A percentile compares a stretch with the other conserved stretches of the same genome.
phyloP scores from a whole-genome alignment of 352 stramenopile species.

The Poterioochromonas sp. region DNA sequence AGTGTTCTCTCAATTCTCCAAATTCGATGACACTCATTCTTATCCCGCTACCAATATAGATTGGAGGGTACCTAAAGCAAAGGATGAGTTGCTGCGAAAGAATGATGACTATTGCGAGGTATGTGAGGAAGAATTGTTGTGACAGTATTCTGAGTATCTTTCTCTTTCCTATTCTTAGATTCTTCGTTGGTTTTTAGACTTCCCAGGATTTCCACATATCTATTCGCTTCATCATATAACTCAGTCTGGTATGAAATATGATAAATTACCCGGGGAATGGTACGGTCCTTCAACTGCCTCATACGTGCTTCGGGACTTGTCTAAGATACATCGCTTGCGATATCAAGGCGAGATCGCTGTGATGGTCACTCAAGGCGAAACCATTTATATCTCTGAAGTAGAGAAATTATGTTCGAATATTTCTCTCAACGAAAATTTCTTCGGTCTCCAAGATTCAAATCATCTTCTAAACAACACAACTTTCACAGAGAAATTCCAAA shows the following conservation, averaged over 20 bases:
- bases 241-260: slow-evolving; percentile 48
- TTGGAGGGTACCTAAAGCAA: slow-evolving; percentile 37
- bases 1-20: background rate
- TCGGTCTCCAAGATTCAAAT: background rate
- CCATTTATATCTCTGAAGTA: slow-evolving; percentile 33
- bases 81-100: slow-evolving; percentile 36
- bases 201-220: slow-evolving; percentile 54
- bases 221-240: slow-evolving; percentile 83
- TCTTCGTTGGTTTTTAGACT: slow-evolving; percentile 70
- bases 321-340: background rate
- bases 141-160: background rate
- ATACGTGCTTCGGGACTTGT: slow-evolving; percentile 54
- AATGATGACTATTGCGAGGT: slow-evolving; percentile 19
- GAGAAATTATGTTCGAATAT: slow-evolving; percentile 15
- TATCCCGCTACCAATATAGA: slow-evolving; percentile 17
- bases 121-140: background rate
- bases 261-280: slow-evolving; percentile 58
- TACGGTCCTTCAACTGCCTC: slow-evolving; percentile 76
- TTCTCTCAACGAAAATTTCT: background rate
- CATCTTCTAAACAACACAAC: background rate
- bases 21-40: slow-evolving; percentile 14
- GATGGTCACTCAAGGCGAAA: slow-evolving; percentile 3
- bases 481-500: background rate
- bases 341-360: background rate
- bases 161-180: slow-evolving; percentile 47